phyloP scores from a whole-genome alignment of 1,284 basidiomycete species.

The Tetrapyrgos nigripes region DNA sequence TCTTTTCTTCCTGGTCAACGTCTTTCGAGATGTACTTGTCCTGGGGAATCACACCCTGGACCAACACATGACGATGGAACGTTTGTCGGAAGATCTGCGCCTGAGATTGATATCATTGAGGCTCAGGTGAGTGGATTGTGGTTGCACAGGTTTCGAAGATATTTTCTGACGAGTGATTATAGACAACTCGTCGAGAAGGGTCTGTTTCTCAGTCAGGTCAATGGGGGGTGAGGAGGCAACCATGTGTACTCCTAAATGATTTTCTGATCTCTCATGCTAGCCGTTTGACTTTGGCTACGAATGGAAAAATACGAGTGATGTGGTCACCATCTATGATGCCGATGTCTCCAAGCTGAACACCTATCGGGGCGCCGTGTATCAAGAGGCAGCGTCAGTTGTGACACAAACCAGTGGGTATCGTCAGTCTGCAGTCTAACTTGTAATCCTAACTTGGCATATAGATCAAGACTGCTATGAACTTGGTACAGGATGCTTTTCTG shows the following conservation, averaged over 20 bases:
- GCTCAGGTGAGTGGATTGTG: conserved; percentile 49
- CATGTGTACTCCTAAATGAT: conserved; percentile 27
- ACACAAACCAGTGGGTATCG: conserved; percentile 36
- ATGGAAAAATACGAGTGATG: conserved; percentile 49
- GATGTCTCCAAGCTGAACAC: conserved; percentile 54
- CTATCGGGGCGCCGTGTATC: conserved; percentile 61
- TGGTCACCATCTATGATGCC: conserved; percentile 53
- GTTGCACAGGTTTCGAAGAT: conserved; percentile 16
- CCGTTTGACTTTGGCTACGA: conserved; percentile 56
- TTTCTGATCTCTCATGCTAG: conserved; percentile 31
- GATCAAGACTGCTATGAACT: conserved; percentile 43
- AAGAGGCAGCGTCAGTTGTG: conserved; percentile 67
- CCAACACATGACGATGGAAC: conserved; percentile 64
- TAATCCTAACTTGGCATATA: background rate
- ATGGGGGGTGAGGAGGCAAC: conserved; percentile 60
- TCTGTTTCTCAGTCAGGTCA: conserved; percentile 69
- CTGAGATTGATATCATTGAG: conserved; percentile 83
- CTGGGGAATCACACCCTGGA: conserved; percentile 63
- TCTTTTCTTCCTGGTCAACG: conserved; percentile 58
- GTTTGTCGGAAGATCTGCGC: conserved; percentile 76
- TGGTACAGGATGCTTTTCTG: conserved; percentile 48
- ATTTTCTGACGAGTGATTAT: background rate
- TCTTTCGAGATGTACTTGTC: conserved; percentile 65
- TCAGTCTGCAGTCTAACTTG: background rate
- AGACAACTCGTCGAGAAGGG: conserved; percentile 30